phyloP scores from a whole-genome alignment of 2,329 filamentous ascomycete species.

The Aspergillus fructus region DNA sequence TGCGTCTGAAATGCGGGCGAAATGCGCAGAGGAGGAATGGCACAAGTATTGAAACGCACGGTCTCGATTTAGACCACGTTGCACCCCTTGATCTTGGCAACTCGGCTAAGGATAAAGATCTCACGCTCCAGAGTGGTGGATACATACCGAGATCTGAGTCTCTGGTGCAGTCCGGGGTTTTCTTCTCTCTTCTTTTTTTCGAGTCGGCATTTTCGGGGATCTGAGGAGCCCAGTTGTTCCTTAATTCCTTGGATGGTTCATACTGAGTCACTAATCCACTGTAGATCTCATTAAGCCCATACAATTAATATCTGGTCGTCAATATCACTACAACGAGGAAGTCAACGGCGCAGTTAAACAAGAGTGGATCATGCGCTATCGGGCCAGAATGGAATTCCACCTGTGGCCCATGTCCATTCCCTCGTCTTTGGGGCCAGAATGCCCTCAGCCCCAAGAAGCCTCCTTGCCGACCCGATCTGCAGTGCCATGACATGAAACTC shows the following conservation, averaged over 20 bases:
- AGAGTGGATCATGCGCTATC: neutral
- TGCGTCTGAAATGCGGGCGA: conserved; percentile 11
- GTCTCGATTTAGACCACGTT: conserved; percentile 25
- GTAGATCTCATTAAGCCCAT: neutral
- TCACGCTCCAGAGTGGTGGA: conserved; percentile 19
- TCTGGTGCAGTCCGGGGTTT: neutral
- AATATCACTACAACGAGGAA: neutral
- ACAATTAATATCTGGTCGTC: neutral
- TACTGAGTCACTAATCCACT: neutral
- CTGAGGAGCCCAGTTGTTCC: neutral
- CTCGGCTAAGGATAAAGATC: conserved; percentile 28
- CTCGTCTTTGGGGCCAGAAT: conserved; percentile 4
- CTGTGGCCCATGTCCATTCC: neutral
- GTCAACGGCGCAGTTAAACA: neutral
- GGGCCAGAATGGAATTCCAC: conserved; percentile 3
- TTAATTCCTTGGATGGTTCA: neutral
- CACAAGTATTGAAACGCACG: conserved; percentile 13
- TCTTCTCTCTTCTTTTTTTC: neutral
- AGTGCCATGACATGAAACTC: conserved; percentile 16
- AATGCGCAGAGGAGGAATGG: neutral
- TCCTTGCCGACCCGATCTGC: conserved; percentile 6
- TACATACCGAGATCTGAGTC: neutral
- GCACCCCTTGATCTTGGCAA: conserved; percentile 26
- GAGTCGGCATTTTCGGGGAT: neutral
- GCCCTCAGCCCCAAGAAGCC: neutral